These are phyloP conservation scores for Lagenaria siceraria DNA, from an alignment of 306 rosid species.

Conservation along the genomic window DNA sequence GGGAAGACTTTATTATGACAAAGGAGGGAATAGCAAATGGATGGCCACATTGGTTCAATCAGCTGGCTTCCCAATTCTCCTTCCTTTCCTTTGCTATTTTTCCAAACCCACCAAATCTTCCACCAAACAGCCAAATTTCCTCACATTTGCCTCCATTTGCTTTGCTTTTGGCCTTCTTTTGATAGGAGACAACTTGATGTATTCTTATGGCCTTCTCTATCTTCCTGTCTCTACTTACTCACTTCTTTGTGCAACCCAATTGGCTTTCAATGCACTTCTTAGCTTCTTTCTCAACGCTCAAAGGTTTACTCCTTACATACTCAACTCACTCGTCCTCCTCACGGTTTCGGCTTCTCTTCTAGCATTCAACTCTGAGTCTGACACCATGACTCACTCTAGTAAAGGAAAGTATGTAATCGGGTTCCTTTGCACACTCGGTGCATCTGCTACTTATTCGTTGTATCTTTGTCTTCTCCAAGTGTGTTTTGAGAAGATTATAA, in stretches of 20 bases:
- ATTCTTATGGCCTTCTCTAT: constrained; percentile 26
- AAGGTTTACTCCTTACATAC: constrained; percentile 20
- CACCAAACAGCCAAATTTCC: constrained; percentile 12
- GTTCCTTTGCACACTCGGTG: constrained; percentile 32
- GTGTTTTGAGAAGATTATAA: constrained; percentile 21
- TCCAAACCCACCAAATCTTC: constrained; percentile 1
- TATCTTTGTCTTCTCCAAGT: constrained; percentile 26
- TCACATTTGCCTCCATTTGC: constrained; percentile 1
- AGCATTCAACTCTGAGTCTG: constrained; percentile 15
- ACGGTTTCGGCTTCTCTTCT: constrained; percentile 29
- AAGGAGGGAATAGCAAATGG: constrained; percentile 61
- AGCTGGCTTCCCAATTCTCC: constrained; percentile 44
- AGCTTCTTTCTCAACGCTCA: constrained; percentile 34
- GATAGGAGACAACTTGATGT: constrained; percentile 15
- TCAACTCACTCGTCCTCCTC: constrained; percentile 30
- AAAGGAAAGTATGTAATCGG: constrained; percentile 15
- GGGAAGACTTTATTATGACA: constrained; percentile 43
- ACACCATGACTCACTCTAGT: not conserved
- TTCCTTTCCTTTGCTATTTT: constrained; percentile 28
- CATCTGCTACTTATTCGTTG: constrained; percentile 31
- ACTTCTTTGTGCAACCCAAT: constrained; percentile 25
- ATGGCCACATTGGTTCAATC: constrained; percentile 59
- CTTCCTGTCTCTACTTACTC: constrained; percentile 38
- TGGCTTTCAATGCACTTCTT: constrained; percentile 36
- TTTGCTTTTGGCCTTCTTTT: constrained; percentile 12